Percentiles rank a stretch among this genome's conserved stretches.
phyloP scores from a whole-genome alignment of 805 yeast genomes.

The Metschnikowia peoriensis region DNA sequence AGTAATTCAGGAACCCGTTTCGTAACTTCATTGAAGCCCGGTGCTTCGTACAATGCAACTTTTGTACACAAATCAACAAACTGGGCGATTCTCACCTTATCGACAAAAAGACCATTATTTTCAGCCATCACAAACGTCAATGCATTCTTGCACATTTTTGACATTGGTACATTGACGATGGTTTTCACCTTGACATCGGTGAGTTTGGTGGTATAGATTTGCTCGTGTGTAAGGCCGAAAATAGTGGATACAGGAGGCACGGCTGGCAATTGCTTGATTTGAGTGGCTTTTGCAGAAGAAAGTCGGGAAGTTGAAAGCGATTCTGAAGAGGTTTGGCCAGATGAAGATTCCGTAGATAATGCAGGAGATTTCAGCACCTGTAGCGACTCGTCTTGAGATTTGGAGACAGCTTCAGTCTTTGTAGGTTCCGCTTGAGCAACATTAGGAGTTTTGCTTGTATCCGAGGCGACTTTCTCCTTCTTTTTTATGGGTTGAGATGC shows the following conservation, averaged over 20 bases:
- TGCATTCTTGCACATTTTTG: slow-evolving; percentile 30
- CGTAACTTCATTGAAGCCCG: slow-evolving; percentile 30
- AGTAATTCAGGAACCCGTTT: slow-evolving; percentile 25
- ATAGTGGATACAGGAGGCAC: slow-evolving; percentile 35
- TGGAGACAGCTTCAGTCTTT: not conserved
- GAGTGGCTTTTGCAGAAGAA: slow-evolving; percentile 15
- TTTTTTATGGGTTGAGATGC: not conserved
- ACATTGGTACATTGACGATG: slow-evolving; percentile 30
- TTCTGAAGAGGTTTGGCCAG: not conserved
- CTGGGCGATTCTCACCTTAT: slow-evolving; percentile 18
- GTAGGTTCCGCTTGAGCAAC: not conserved
- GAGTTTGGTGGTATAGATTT: slow-evolving; percentile 29
- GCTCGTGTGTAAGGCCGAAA: slow-evolving; percentile 36
- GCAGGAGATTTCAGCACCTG: not conserved
- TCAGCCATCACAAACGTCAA: slow-evolving; percentile 26
- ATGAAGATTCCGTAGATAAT: not conserved
- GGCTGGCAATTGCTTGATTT: slow-evolving; percentile 23
- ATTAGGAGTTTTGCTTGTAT: not conserved
- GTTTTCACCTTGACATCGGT: slow-evolving; percentile 40
- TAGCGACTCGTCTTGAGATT: not conserved
- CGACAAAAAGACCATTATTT: slow-evolving; percentile 25
- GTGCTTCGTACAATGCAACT: slow-evolving; percentile 36
- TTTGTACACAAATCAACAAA: slow-evolving; percentile 33
- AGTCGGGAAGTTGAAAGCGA: not conserved
- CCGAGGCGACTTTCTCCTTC: not conserved